Percentiles rank a stretch among this genome's conserved stretches.
Evolutionary conservation across 768 basidiomycete species (phyloP).

Genomic region (Coprinopsis marcescibilis): DNA sequence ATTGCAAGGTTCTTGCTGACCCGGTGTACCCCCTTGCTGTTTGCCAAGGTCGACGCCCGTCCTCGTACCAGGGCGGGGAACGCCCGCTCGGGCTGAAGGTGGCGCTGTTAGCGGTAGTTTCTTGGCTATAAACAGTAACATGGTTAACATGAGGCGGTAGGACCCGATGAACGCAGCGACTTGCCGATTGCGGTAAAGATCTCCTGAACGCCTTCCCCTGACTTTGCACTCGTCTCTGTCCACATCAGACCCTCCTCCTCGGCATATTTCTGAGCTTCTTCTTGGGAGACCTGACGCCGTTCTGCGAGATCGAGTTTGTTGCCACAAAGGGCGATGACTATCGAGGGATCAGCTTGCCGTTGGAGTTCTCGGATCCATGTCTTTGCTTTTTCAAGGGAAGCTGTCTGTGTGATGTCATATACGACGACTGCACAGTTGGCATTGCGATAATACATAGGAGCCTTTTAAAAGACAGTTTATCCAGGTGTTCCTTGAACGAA

Average conservation of each 20-base stretch:
- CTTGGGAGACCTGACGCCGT: constrained; percentile 78
- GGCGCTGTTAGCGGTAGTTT: constrained; percentile 82
- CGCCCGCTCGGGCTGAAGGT: constrained; percentile 49
- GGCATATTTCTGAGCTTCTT: constrained; percentile 89
- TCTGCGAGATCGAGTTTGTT: constrained; percentile 90
- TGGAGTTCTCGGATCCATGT: constrained; percentile 96
- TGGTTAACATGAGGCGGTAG: constrained; percentile 2
- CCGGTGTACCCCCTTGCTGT: constrained; percentile 49
- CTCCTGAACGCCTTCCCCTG: constrained; percentile 78
- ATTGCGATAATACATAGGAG: constrained; percentile 96
- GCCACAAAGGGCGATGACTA: constrained; percentile 93
- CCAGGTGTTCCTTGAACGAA: constrained; percentile 22
- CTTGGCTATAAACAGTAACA: constrained; percentile 51
- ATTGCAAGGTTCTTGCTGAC: constrained; percentile 67
- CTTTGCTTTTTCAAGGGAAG: constrained; percentile 92
- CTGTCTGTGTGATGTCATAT: constrained; percentile 90
- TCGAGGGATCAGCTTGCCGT: constrained; percentile 95
- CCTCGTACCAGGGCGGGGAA: constrained; percentile 47
- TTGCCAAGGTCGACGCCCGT: constrained; percentile 81
- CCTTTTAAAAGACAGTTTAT: constrained; percentile 34
- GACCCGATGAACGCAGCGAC: constrained; percentile 22
- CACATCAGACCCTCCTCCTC: constrained; percentile 91
- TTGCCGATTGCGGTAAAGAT: constrained; percentile 83
- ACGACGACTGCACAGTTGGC: constrained; percentile 93
- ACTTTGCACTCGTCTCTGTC: constrained; percentile 89